Percentiles rank a stretch among this genome's conserved stretches.
These are phyloP conservation scores for Chalciporus sphaerocephalus DNA, from an alignment of 768 basidiomycete genomes.

Conservation along the genomic window DNA sequence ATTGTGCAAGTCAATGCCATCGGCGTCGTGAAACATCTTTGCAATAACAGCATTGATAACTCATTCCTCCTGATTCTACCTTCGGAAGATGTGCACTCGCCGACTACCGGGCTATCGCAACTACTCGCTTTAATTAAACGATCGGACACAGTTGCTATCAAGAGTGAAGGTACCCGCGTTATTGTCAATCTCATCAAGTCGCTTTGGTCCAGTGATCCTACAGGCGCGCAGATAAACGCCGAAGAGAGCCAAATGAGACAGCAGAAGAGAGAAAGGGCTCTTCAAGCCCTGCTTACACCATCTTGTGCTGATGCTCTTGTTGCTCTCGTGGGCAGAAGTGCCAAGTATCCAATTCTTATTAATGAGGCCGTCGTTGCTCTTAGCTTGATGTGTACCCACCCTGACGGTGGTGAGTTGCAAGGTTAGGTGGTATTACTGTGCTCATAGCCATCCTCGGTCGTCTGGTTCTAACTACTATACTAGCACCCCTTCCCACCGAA, in stretches of 20 bases:
- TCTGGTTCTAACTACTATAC: constrained; percentile 58
- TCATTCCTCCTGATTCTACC: constrained; percentile 50
- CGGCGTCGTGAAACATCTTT: constrained; percentile 86
- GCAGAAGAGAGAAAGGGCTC: constrained; percentile 49
- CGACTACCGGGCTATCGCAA: constrained; percentile 55
- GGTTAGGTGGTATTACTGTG: neutral
- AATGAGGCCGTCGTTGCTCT: constrained; percentile 87
- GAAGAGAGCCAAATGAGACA: constrained; percentile 40
- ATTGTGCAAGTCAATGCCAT: constrained; percentile 85
- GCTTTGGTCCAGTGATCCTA: constrained; percentile 56
- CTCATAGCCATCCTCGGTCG: constrained; percentile 41
- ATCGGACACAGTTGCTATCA: constrained; percentile 75
- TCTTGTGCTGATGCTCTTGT: constrained; percentile 60
- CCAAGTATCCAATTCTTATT: constrained; percentile 77
- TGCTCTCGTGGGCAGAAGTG: constrained; percentile 69
- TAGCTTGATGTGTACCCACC: constrained; percentile 66
- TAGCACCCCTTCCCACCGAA: constrained; percentile 46
- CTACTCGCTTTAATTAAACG: constrained; percentile 73
- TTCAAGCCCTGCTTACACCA: constrained; percentile 47
- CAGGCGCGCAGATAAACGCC: constrained; percentile 24
- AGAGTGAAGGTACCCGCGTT: constrained; percentile 87
- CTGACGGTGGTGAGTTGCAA: constrained; percentile 53
- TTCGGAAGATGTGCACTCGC: constrained; percentile 23
- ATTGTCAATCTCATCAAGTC: constrained; percentile 83
- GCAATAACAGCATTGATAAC: constrained; percentile 58